Percentiles rank a stretch among this genome's conserved stretches.
Evolutionary conservation across 345 rosid genomes (phyloP).

Genomic region (Eucalyptus shirleyi): DNA sequence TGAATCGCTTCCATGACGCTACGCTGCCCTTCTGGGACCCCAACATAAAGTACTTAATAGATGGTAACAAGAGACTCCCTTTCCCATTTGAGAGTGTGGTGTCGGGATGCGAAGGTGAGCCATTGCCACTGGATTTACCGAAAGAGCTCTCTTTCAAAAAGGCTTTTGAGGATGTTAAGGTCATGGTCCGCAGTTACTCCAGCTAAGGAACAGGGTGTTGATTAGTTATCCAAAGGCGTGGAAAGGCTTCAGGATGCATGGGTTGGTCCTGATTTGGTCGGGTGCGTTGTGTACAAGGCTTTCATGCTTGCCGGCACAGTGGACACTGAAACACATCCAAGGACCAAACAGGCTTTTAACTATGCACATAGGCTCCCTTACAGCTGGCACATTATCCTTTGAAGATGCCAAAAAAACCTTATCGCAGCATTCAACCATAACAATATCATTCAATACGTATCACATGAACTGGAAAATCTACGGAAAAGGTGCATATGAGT

Average conservation of each 20-base stretch:
- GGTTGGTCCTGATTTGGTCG: conserved; percentile 43
- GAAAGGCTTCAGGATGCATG: conserved; percentile 45
- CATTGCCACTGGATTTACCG: conserved; percentile 28
- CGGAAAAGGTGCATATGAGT: neutral
- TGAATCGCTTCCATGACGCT: conserved; percentile 23
- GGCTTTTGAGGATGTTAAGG: conserved; percentile 20
- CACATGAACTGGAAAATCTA: neutral
- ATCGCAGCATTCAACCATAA: neutral
- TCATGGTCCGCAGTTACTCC: conserved; percentile 35
- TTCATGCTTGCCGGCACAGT: conserved; percentile 27
- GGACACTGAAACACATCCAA: neutral
- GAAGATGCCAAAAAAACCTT: neutral
- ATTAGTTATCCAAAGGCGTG: conserved; percentile 29
- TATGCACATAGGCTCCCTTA: neutral
- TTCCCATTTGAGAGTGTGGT: conserved; percentile 53
- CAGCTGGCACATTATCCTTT: neutral
- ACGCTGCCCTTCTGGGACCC: conserved; percentile 32
- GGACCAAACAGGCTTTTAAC: neutral
- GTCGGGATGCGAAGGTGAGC: conserved; percentile 43
- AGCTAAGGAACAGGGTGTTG: conserved; percentile 46
- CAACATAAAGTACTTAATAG: conserved; percentile 1
- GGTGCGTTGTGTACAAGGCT: conserved; percentile 28
- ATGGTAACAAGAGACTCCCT: conserved; percentile 34
- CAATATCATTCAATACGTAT: neutral
- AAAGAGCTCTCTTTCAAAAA: conserved; percentile 32